A percentile compares a stretch with the other conserved stretches of the same genome.
These are phyloP conservation scores for Talaromyces adpressus DNA, from an alignment of 495 filamentous ascomycete genomes.

Conservation along the genomic window DNA sequence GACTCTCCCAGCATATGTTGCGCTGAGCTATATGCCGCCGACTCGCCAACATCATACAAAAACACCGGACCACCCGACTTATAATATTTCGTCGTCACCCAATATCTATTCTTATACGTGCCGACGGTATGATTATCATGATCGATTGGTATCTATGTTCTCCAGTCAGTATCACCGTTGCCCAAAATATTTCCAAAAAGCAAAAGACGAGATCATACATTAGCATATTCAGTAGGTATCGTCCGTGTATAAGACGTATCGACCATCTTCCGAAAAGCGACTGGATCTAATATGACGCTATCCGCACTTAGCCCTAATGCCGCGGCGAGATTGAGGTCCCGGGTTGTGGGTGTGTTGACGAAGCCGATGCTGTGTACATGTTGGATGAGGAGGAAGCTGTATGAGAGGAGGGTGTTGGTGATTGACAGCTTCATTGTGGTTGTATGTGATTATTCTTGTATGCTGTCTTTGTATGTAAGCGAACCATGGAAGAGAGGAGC, in stretches of 20 bases:
- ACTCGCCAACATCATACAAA: constrained; percentile 46
- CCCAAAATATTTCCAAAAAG: neutral
- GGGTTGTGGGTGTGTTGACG: constrained; percentile 7
- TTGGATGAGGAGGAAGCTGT: neutral
- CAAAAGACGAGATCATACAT: constrained; percentile 14
- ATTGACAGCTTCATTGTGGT: constrained; percentile 4
- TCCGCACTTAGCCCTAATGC: constrained; percentile 19
- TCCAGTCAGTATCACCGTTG: constrained; percentile 7
- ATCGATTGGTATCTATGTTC: constrained; percentile 40
- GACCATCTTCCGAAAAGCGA: constrained; percentile 5
- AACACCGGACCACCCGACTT: constrained; percentile 45
- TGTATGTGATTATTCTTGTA: neutral
- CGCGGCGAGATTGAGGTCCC: constrained; percentile 21
- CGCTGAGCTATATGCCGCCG: constrained; percentile 21
- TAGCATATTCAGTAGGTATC: constrained; percentile 16
- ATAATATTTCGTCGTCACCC: constrained; percentile 45
- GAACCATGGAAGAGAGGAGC: neutral
- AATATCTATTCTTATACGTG: constrained; percentile 48
- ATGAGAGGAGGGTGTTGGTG: too few species aligned
- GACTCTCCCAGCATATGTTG: constrained; percentile 24
- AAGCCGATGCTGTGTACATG: constrained; percentile 5
- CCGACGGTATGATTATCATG: constrained; percentile 32
- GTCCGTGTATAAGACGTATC: constrained; percentile 7
- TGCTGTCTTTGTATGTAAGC: neutral
- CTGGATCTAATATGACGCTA: constrained; percentile 11